phyloP scores from a whole-genome alignment of 768 basidiomycete genomes.

The Chalciporus pseudorubinellus region DNA sequence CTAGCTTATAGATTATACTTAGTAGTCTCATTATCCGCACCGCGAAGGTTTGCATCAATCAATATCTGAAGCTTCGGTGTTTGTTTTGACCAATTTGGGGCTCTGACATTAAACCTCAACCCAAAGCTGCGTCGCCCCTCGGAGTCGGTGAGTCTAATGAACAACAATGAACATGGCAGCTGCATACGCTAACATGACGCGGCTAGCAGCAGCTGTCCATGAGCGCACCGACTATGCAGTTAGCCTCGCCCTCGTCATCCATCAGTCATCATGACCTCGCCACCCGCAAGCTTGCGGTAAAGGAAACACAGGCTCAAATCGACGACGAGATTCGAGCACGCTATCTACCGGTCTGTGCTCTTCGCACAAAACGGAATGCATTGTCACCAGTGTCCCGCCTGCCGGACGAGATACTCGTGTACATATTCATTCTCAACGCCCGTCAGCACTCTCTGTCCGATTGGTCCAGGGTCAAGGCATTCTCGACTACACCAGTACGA shows the following conservation, averaged over 20 bases:
- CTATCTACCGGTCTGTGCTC: neutral
- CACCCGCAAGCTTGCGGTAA: neutral
- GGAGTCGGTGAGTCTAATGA: no score
- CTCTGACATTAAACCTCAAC: no score
- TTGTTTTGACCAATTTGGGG: neutral
- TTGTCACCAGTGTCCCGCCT: slow-evolving; percentile 4
- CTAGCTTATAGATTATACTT: neutral
- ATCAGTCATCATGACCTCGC: neutral
- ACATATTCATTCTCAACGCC: slow-evolving; percentile 1
- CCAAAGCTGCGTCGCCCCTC: no score
- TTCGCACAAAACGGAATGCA: slow-evolving; percentile 2
- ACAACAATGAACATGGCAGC: no score
- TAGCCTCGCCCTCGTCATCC: neutral
- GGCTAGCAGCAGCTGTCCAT: no score
- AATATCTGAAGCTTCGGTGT: neutral
- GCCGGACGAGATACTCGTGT: slow-evolving; percentile 6
- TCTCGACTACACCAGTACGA: no score
- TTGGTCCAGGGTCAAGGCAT: neutral
- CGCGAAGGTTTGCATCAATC: neutral
- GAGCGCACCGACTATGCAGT: no score
- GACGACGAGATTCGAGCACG: slow-evolving; percentile 1
- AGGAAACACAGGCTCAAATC: neutral
- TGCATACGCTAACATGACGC: neutral
- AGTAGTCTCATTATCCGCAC: neutral
- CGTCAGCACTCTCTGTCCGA: neutral